Conservation (phyloP, 2,329 filamentous ascomycete species). For the Metarhizium brunneum region DNA sequence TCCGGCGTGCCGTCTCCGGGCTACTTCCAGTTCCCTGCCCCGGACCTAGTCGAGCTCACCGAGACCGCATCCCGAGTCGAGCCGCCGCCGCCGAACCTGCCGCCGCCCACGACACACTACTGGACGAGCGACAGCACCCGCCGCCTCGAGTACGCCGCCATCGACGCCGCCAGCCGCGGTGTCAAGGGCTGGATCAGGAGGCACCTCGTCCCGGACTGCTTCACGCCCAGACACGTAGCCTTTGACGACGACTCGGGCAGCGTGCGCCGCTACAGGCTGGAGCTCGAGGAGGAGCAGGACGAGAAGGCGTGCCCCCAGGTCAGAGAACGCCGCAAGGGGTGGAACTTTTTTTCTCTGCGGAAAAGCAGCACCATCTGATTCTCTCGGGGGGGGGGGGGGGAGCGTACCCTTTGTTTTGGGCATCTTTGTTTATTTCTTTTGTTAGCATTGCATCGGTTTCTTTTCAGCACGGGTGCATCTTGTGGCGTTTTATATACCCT, state of each 20-base stretch:
- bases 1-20: slow-evolving; percentile 23
- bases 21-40: slow-evolving; percentile 42
- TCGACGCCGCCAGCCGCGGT: slow-evolving; percentile 51
- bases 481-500: slow-evolving; percentile 27
- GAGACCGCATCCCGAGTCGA: slow-evolving; percentile 1
- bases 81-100: slow-evolving; percentile 22
- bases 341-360: slow-evolving; percentile 20
- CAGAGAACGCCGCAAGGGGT: slow-evolving; percentile 14
- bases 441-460: slow-evolving; percentile 10
- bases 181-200: slow-evolving; percentile 51
- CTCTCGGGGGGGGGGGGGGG: accelerated
- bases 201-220: slow-evolving; percentile 51
- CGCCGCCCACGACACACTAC: slow-evolving; percentile 53
- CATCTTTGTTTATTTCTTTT: slow-evolving; percentile 2
- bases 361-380: slow-evolving; percentile 13
- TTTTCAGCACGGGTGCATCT: slow-evolving; percentile 18
- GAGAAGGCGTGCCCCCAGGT: slow-evolving; percentile 12
- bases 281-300: slow-evolving; percentile 38
- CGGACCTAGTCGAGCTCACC: slow-evolving; percentile 25
- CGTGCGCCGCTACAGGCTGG: slow-evolving; percentile 52
- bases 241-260: slow-evolving; percentile 57
- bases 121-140: slow-evolving; percentile 58
- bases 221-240: slow-evolving; percentile 42
- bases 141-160: slow-evolving; percentile 56
- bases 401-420: not conserved